Evolutionary conservation across 164 flowering plant species (phyloP).

Genomic region (Tetracentron sinense): DNA sequence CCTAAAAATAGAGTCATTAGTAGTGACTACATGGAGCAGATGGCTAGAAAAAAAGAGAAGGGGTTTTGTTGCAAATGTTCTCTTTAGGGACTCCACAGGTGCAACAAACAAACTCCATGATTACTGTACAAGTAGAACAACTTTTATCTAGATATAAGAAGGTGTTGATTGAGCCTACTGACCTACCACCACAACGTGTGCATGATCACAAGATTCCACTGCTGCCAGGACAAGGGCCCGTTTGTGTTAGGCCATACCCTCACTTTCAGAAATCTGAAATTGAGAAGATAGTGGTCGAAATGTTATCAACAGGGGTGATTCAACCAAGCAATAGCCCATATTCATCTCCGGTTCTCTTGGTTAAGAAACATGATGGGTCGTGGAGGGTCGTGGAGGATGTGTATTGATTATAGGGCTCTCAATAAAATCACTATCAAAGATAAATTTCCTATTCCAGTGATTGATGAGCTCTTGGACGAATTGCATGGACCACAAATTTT

Average conservation of each 20-base stretch:
- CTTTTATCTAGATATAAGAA: no score
- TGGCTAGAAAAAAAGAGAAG: no score
- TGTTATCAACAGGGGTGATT: neutral
- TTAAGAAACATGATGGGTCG: neutral
- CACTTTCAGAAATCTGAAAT: neutral
- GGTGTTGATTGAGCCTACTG: neutral
- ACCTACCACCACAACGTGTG: neutral
- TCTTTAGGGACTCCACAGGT: no score
- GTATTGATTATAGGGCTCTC: neutral
- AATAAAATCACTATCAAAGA: neutral
- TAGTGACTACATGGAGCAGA: no score
- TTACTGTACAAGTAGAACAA: no score
- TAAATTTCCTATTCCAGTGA: no score
- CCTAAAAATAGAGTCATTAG: no score
- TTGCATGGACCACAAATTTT: no score
- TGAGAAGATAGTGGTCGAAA: neutral
- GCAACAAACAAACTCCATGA: no score
- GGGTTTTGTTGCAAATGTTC: no score
- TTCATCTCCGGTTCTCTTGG: neutral
- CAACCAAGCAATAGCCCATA: neutral
- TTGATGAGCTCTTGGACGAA: no score
- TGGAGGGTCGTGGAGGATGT: neutral
- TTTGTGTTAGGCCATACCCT: slow-evolving; percentile 2
- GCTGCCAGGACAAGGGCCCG: neutral
- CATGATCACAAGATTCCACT: neutral